Evolutionary conservation across 1,139 yeast genomes (phyloP).

Genomic region (Suhomyces yuchorum): DNA sequence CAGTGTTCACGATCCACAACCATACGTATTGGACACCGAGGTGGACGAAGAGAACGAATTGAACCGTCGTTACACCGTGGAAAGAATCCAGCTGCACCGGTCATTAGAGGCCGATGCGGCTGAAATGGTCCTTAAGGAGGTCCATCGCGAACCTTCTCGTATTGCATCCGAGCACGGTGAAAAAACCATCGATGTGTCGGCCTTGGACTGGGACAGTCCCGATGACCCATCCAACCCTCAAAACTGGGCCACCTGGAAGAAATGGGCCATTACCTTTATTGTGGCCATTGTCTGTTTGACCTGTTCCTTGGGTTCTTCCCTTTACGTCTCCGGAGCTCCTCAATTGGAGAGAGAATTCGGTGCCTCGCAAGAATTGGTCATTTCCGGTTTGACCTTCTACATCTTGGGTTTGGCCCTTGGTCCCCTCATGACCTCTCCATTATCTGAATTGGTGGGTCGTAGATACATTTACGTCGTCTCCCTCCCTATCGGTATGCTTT

Average conservation of each 20-base stretch:
- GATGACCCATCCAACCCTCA: conserved; percentile 63
- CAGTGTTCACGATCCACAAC: conserved; percentile 1
- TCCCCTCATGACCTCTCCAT: conserved; percentile 75
- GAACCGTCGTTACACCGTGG: conserved; percentile 25
- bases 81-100: conserved; percentile 22
- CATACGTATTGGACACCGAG: background rate
- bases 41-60: conserved; percentile 21
- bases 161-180: conserved; percentile 1
- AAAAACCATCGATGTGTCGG: conserved; percentile 35
- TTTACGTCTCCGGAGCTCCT: conserved; percentile 63
- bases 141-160: conserved; percentile 1
- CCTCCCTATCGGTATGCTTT: conserved; percentile 69
- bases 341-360: conserved; percentile 49
- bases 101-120: conserved; percentile 20
- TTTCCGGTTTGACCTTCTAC: conserved; percentile 71
- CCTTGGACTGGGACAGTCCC: conserved; percentile 63
- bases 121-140: conserved; percentile 4
- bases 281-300: conserved; percentile 66
- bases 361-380: conserved; percentile 58
- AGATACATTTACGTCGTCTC: conserved; percentile 60
- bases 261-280: conserved; percentile 64
- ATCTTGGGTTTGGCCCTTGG: conserved; percentile 71
- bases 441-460: conserved; percentile 75
- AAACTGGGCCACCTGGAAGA: conserved; percentile 64
- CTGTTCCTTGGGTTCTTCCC: conserved; percentile 71